Conservation (phyloP, 2,329 filamentous ascomycete species). For the Colletotrichum theobromicola region DNA sequence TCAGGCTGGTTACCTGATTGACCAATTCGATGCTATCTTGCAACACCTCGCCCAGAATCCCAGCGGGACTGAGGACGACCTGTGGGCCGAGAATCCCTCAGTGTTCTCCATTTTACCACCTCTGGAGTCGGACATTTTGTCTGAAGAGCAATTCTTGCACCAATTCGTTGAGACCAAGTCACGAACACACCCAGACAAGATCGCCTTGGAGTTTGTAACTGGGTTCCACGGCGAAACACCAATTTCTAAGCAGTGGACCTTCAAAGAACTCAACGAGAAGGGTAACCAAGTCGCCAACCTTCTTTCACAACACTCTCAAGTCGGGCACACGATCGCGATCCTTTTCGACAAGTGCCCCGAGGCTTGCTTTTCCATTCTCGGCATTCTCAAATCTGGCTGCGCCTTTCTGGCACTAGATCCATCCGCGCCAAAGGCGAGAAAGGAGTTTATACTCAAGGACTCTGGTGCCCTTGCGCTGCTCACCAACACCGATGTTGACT, state of each 20-base stretch:
- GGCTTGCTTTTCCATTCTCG: slow-evolving; percentile 82
- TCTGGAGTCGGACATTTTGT: slow-evolving; percentile 58
- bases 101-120: slow-evolving; percentile 73
- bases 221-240: slow-evolving; percentile 52
- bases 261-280: slow-evolving; percentile 70
- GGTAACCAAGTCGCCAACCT: slow-evolving; percentile 77
- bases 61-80: slow-evolving; percentile 41
- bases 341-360: slow-evolving; percentile 88
- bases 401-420: slow-evolving; percentile 83
- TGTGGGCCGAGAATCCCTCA: slow-evolving; percentile 33
- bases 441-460: slow-evolving; percentile 79
- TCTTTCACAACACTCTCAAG: slow-evolving; percentile 52
- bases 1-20: slow-evolving; percentile 71
- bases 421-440: slow-evolving; percentile 72
- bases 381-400: slow-evolving; percentile 82
- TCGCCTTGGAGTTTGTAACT: slow-evolving; percentile 78
- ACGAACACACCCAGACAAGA: slow-evolving; percentile 55
- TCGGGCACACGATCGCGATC: slow-evolving; percentile 72
- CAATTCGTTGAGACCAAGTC: slow-evolving; percentile 77
- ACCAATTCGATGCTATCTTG: slow-evolving; percentile 76
- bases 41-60: slow-evolving; percentile 59
- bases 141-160: slow-evolving; percentile 69
- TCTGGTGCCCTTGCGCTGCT: slow-evolving; percentile 70
- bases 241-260: slow-evolving; percentile 70
- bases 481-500: slow-evolving; percentile 48